A percentile compares a stretch with the other conserved stretches of the same genome.
Evolutionary conservation across 2,329 filamentous ascomycete species (phyloP).

Genomic region (Venturia nashicola): DNA sequence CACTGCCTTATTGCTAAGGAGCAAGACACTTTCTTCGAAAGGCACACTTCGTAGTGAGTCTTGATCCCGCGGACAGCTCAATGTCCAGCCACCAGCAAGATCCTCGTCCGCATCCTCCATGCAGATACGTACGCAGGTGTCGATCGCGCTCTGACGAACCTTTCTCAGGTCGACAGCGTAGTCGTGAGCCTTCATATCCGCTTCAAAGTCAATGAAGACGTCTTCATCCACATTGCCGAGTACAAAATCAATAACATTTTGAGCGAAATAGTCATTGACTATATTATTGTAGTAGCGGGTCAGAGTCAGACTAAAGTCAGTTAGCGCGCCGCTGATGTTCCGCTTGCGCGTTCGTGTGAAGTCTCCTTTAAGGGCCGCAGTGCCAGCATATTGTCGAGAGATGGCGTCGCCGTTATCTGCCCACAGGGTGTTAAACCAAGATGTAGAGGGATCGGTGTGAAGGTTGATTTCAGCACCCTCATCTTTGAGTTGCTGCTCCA

Average conservation of each 20-base stretch:
- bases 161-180: conserved; percentile 77
- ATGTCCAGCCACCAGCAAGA: conserved; percentile 77
- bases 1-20: conserved; percentile 73
- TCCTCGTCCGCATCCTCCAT: conserved; percentile 68
- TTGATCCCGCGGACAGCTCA: conserved; percentile 62
- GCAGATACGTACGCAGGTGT: conserved; percentile 76
- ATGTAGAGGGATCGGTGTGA: conserved; percentile 64
- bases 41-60: conserved; percentile 56
- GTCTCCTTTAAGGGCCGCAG: conserved; percentile 90
- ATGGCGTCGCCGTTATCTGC: conserved; percentile 96
- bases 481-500: conserved; percentile 66
- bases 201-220: conserved; percentile 90
- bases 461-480: conserved; percentile 66
- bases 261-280: conserved; percentile 94
- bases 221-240: conserved; percentile 74
- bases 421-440: conserved; percentile 95
- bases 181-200: conserved; percentile 84
- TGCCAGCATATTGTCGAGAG: conserved; percentile 90
- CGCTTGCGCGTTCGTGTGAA: conserved; percentile 86
- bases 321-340: conserved; percentile 81
- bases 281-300: conserved; percentile 75
- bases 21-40: conserved; percentile 77
- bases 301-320: conserved; percentile 80
- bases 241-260: conserved; percentile 88
- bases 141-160: conserved; percentile 79